Percentiles rank a stretch among this genome's conserved stretches.
Evolutionary conservation across 176 grass and related monocot species (phyloP).

Genomic region (Phragmites australis): DNA sequence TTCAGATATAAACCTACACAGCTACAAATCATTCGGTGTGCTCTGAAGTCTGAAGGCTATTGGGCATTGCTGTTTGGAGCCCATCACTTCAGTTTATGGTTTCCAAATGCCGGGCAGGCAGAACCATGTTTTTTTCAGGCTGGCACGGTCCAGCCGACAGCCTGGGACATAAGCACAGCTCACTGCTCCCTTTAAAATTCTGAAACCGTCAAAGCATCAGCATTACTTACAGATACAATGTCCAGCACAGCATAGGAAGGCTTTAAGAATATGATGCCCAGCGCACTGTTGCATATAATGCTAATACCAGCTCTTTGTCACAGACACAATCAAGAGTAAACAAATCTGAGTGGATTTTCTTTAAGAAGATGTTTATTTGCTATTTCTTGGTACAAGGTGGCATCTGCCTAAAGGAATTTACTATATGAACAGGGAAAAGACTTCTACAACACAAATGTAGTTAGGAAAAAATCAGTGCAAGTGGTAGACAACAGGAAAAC

Average conservation of each 20-base stretch:
- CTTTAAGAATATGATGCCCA: conserved; percentile 28
- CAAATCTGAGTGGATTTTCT: conserved; percentile 11
- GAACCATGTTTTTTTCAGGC: conserved; percentile 36
- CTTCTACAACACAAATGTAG: conserved; percentile 36
- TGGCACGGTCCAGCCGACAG: conserved; percentile 35
- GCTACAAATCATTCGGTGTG: neutral
- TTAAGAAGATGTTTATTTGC: conserved; percentile 44
- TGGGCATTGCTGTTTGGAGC: conserved; percentile 23
- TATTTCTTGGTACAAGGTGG: conserved; percentile 58
- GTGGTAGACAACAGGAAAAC: neutral
- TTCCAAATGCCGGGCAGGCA: conserved; percentile 8
- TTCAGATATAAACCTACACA: neutral
- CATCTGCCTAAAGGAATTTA: conserved; percentile 29
- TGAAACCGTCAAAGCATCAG: conserved; percentile 21
- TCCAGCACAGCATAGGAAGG: conserved; percentile 6
- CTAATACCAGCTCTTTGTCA: conserved; percentile 19
- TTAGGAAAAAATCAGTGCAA: conserved; percentile 44
- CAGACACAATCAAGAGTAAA: conserved; percentile 6
- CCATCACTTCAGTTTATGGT: conserved; percentile 22
- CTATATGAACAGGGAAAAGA: conserved; percentile 49
- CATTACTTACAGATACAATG: conserved; percentile 9
- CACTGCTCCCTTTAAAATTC: conserved; percentile 23
- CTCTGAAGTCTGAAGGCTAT: neutral
- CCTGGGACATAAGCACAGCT: conserved; percentile 36
- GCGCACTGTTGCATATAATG: conserved; percentile 27